Percentiles rank a stretch among this genome's conserved stretches.
phyloP scores from a whole-genome alignment of 306 rosid genomes.

The Sechiopsis laciniata region DNA sequence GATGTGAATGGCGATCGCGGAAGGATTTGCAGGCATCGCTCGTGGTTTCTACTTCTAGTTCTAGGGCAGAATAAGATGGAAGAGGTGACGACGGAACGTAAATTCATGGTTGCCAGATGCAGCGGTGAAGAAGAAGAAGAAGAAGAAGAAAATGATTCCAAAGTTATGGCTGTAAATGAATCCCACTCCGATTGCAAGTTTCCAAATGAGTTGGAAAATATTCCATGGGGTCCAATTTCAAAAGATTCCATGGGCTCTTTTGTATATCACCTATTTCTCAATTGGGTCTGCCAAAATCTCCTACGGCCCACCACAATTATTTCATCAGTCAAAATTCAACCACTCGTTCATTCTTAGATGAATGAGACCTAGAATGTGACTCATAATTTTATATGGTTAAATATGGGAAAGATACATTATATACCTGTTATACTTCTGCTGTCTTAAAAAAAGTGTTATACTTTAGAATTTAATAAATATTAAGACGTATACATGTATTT shows the following conservation, averaged over 20 bases:
- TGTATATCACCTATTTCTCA: background rate
- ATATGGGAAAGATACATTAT: too few species aligned
- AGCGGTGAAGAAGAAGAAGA: background rate
- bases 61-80: constrained; percentile 22
- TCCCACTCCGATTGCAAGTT: background rate
- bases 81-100: constrained; percentile 28
- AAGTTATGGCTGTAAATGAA: constrained; percentile 21
- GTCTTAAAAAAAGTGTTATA: too few species aligned
- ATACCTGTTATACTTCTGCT: too few species aligned
- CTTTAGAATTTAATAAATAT: too few species aligned
- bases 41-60: background rate
- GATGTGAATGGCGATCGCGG: background rate
- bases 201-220: too few species aligned
- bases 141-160: too few species aligned
- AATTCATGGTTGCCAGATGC: constrained; percentile 30
- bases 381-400: too few species aligned
- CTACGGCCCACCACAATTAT: background rate
- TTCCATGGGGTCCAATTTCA: background rate
- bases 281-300: background rate
- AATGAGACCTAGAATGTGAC: too few species aligned
- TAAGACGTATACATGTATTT: too few species aligned
- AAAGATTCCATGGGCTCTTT: too few species aligned
- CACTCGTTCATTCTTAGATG: too few species aligned
- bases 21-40: constrained; percentile 13
- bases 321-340: background rate